Percentiles rank a stretch among this genome's conserved stretches.
Evolutionary conservation across 805 yeast genomes (phyloP).

Genomic region (Candida nonsorbophila): DNA sequence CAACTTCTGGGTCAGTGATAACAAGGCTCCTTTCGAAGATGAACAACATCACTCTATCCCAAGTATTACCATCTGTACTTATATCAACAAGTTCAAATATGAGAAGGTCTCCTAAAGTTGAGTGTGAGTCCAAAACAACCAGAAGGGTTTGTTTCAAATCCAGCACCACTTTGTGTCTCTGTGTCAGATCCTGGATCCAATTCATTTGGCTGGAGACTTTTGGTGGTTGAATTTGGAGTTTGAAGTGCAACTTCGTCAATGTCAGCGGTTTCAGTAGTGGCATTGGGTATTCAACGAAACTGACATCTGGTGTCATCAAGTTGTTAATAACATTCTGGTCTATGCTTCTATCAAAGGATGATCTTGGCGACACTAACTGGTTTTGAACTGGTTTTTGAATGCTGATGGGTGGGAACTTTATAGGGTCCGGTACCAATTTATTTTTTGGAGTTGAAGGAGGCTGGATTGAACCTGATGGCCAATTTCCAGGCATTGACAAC

Average conservation of each 20-base stretch:
- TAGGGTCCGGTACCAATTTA: neutral
- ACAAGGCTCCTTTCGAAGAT: conserved; percentile 27
- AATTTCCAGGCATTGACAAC: neutral
- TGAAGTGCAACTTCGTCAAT: conserved; percentile 13
- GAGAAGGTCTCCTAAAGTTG: conserved; percentile 18
- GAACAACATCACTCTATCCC: conserved; percentile 33
- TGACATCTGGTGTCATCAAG: conserved; percentile 10
- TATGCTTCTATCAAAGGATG: conserved; percentile 10
- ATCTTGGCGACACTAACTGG: conserved; percentile 11
- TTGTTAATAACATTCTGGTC: conserved; percentile 10
- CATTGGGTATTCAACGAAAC: conserved; percentile 6
- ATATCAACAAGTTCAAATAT: conserved; percentile 40
- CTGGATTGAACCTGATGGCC: neutral
- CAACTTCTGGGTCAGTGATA: conserved; percentile 35
- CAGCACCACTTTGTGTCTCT: conserved; percentile 8
- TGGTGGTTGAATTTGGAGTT: conserved; percentile 17
- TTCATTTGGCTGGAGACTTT: conserved; percentile 8
- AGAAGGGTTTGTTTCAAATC: conserved; percentile 9
- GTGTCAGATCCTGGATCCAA: conserved; percentile 6
- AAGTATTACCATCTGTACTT: conserved; percentile 37
- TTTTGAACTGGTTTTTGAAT: conserved; percentile 4
- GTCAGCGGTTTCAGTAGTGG: no score
- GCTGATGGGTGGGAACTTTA: neutral
- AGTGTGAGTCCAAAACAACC: conserved; percentile 6
- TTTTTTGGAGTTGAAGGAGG: neutral